Conservation (phyloP, 768 basidiomycete genomes). For the Tylopilus vinaceipallidus region DNA sequence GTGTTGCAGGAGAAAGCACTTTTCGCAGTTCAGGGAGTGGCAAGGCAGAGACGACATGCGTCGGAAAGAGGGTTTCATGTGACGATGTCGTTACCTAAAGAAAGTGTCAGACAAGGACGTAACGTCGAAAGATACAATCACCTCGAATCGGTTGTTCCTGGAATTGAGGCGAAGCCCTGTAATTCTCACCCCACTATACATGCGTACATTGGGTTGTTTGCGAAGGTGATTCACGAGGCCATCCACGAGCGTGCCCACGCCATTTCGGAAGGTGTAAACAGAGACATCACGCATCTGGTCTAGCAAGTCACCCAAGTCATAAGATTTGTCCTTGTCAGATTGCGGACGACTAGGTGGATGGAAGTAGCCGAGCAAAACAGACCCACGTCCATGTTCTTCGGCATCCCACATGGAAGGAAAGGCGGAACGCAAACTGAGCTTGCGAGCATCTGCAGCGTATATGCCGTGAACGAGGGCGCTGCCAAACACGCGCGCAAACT, state of each 20-base stretch:
- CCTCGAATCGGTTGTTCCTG: conserved; percentile 44
- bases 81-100: conserved; percentile 35
- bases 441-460: conserved; percentile 81
- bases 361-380: conserved; percentile 62
- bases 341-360: conserved; percentile 16
- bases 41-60: conserved; percentile 77
- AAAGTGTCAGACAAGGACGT: conserved; percentile 4
- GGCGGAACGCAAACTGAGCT: conserved; percentile 71
- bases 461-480: conserved; percentile 89
- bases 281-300: conserved; percentile 56
- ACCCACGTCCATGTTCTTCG: conserved; percentile 66
- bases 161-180: conserved; percentile 32
- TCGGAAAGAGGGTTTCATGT: conserved; percentile 38
- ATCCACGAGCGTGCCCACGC: conserved; percentile 64
- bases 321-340: conserved; percentile 25
- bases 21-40: conserved; percentile 54
- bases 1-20: conserved; percentile 38
- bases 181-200: conserved; percentile 46
- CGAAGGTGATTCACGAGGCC: conserved; percentile 51
- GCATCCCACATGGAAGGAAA: conserved; percentile 74
- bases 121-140: conserved; percentile 23
- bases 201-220: conserved; percentile 52
- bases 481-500: conserved; percentile 72
- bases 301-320: conserved; percentile 49
- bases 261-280: conserved; percentile 80